Evolutionary conservation across 305 asterid species (phyloP).

Genomic region (Lippia alba): DNA sequence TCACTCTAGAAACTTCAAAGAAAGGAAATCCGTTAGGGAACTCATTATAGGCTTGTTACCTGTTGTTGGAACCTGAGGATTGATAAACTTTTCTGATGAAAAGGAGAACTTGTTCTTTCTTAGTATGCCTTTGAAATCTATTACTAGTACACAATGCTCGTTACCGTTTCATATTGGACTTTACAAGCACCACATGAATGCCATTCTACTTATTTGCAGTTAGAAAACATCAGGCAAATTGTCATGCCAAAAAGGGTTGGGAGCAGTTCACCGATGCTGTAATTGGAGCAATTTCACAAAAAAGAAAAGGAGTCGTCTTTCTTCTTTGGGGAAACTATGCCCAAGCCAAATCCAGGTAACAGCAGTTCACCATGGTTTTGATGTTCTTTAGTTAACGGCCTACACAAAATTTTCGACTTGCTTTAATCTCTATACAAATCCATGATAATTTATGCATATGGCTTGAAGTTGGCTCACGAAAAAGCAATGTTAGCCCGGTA

Average conservation of each 20-base stretch:
- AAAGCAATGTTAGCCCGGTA: not conserved
- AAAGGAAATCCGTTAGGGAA: not conserved
- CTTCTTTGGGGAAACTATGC: constrained; percentile 99
- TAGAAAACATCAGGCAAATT: constrained; percentile 88
- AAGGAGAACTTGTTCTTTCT: constrained; percentile 3
- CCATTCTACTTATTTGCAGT: constrained; percentile 52
- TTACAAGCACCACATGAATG: constrained; percentile 22
- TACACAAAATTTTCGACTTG: too few relatives aligned
- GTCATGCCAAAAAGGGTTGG: constrained; percentile 98
- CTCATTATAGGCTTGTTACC: not conserved
- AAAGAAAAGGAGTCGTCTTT: constrained; percentile 86
- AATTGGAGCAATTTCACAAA: constrained; percentile 77
- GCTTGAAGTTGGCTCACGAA: constrained; percentile 10
- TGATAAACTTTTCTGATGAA: not conserved
- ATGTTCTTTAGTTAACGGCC: not conserved
- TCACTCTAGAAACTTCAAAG: not conserved
- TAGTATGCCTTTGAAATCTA: not conserved
- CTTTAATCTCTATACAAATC: not conserved
- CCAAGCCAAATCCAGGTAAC: constrained; percentile 87
- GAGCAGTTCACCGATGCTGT: constrained; percentile 97
- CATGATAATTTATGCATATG: not conserved
- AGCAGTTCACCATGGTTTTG: constrained; percentile 8
- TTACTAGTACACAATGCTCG: not conserved
- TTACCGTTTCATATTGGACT: not conserved
- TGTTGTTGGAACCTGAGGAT: not conserved